Evolutionary conservation across 768 basidiomycete genomes (phyloP).

Genomic region (Rubroboletus pulcherrimus): DNA sequence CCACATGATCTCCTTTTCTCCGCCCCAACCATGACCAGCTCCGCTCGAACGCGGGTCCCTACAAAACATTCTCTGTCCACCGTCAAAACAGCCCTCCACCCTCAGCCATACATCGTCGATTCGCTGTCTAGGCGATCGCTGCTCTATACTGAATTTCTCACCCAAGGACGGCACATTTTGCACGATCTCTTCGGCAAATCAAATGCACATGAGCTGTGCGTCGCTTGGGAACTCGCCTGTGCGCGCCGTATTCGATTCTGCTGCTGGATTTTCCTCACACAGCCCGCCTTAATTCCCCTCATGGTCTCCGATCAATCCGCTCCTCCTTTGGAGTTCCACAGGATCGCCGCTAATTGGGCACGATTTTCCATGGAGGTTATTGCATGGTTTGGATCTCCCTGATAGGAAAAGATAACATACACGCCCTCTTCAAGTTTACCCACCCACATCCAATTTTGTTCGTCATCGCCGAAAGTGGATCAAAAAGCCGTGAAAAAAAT

Average conservation of each 20-base stretch:
- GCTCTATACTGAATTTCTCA: not conserved
- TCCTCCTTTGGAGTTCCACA: not conserved
- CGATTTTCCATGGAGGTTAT: not conserved
- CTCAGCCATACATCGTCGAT: not conserved
- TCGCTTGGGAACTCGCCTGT: not conserved
- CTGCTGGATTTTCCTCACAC: conserved; percentile 4
- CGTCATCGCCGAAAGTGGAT: not conserved
- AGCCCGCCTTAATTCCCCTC: not conserved
- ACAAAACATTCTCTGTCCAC: not conserved
- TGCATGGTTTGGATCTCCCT: not conserved
- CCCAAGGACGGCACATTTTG: not conserved
- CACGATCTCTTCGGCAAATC: not conserved
- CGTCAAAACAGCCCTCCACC: not conserved
- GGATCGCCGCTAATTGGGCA: not conserved
- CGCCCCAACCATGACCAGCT: conserved; percentile 33
- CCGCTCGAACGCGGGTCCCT: conserved; percentile 31
- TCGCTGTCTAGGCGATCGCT: not conserved
- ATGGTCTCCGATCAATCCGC: not conserved
- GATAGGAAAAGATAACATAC: not conserved
- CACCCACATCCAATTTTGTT: not conserved
- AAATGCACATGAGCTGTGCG: not conserved
- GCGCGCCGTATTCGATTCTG: not conserved
- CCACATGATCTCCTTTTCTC: conserved; percentile 30
- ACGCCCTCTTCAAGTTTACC: not conserved
- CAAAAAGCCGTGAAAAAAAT: not conserved